Percentiles rank a stretch among this genome's conserved stretches.
Conservation (phyloP, 1,284 basidiomycete genomes). For the Leccinum brunneo-olivaceum region DNA sequence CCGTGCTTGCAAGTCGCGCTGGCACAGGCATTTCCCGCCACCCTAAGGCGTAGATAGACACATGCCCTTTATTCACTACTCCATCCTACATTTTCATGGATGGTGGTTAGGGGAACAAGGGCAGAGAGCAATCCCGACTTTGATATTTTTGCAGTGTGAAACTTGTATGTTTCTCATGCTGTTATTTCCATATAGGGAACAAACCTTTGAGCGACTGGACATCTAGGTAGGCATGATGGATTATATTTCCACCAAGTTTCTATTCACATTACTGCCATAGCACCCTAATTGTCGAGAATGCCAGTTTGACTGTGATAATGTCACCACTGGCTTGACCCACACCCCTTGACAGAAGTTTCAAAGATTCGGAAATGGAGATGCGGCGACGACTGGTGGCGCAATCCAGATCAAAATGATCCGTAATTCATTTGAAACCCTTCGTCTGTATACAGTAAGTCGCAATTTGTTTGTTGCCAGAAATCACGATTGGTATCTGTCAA, state of each 20-base stretch:
- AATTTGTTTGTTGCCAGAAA: not conserved
- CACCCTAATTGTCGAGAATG: too few relatives aligned
- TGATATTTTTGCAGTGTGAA: constrained; percentile 17
- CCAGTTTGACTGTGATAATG: too few relatives aligned
- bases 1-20: constrained; percentile 6
- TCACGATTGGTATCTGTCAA: not conserved
- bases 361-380: too few relatives aligned
- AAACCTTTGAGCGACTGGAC: constrained; percentile 1
- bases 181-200: constrained; percentile 18
- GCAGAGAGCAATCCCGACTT: constrained; percentile 45
- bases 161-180: constrained; percentile 16
- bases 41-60: not conserved
- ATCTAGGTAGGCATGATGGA: not conserved
- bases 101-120: constrained; percentile 77
- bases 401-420: too few relatives aligned
- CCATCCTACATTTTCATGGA: constrained; percentile 47
- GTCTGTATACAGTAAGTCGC: not conserved
- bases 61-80: constrained; percentile 70
- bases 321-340: too few relatives aligned
- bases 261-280: not conserved
- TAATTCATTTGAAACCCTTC: constrained; percentile 4
- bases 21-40: not conserved
- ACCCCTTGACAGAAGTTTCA: too few relatives aligned
- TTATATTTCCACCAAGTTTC: not conserved
- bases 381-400: too few relatives aligned